Conservation (phyloP, 1,284 basidiomycete genomes). For the Cystobasidiaceae sp. region DNA sequence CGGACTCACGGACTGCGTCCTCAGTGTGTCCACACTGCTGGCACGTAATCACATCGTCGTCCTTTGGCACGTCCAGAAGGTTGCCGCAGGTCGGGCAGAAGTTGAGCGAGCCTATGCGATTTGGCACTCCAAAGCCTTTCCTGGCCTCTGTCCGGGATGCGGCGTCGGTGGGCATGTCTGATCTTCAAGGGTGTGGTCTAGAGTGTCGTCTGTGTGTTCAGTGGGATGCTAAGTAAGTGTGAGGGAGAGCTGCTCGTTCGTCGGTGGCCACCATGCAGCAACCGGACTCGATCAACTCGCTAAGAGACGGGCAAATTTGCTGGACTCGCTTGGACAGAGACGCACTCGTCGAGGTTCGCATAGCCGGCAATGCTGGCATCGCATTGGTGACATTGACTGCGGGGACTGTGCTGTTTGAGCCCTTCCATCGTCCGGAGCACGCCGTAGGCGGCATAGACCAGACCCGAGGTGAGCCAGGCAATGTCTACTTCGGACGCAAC, state of each 20-base stretch:
- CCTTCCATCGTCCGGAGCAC: no score
- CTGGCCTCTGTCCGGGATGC: constrained; percentile 4
- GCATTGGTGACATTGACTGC: not conserved
- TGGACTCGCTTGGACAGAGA: not conserved
- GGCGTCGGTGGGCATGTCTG: constrained; percentile 1
- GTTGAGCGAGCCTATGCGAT: constrained; percentile 68
- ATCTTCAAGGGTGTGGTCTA: not conserved
- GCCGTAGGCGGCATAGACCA: no score
- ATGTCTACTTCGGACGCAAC: not conserved
- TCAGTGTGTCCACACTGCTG: constrained; percentile 83
- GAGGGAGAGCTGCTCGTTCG: not conserved
- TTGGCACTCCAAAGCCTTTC: constrained; percentile 24
- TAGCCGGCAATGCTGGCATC: not conserved
- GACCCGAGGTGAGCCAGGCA: no score
- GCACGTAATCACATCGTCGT: constrained; percentile 70
- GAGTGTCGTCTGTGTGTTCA: not conserved
- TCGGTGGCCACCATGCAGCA: not conserved
- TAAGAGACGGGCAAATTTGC: not conserved
- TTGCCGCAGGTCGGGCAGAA: constrained; percentile 93
- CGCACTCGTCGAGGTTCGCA: not conserved
- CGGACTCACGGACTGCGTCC: constrained; percentile 70
- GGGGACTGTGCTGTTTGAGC: no score
- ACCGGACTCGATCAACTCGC: not conserved
- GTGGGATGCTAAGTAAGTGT: not conserved
- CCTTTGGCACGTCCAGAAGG: constrained; percentile 78